These are phyloP conservation scores for Arthrobotrys sinensis DNA, from an alignment of 2,329 filamentous ascomycete genomes.

Conservation along the genomic window DNA sequence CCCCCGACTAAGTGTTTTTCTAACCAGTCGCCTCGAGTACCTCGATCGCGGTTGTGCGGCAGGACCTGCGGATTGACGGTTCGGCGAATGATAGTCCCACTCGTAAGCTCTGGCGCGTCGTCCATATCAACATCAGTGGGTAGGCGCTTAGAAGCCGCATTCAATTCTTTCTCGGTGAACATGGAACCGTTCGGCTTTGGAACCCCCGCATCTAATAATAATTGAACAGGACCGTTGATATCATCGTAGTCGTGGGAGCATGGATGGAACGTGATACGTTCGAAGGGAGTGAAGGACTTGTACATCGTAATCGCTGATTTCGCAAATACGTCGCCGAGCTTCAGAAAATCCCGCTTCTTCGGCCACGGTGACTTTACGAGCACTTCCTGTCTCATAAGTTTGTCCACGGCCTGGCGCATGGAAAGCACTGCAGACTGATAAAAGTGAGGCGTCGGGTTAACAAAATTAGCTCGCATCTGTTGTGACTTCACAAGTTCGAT, in stretches of 20 bases:
- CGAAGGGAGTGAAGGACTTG: constrained; percentile 14
- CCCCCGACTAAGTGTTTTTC: not conserved
- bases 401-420: not conserved
- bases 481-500: constrained; percentile 14
- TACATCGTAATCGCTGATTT: constrained; percentile 45
- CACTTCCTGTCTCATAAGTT: not conserved
- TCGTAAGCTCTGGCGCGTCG: not conserved
- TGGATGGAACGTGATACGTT: constrained; percentile 40
- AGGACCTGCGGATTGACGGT: not conserved
- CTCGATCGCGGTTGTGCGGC: not conserved
- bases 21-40: not conserved
- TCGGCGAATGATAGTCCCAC: not conserved
- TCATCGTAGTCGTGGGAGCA: constrained; percentile 19
- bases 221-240: constrained; percentile 10
- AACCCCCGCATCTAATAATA: constrained; percentile 16
- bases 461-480: constrained; percentile 10
- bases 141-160: not conserved
- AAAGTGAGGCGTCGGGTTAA: constrained; percentile 30
- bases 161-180: constrained; percentile 20
- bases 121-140: not conserved
- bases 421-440: not conserved
- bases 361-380: constrained; percentile 39
- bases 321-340: constrained; percentile 23
- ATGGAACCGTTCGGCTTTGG: not conserved
- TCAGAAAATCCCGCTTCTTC: not conserved